Percentiles rank a stretch among this genome's conserved stretches.
Conservation (phyloP, 129 eudicot species). For the Flaveria bidentis region DNA sequence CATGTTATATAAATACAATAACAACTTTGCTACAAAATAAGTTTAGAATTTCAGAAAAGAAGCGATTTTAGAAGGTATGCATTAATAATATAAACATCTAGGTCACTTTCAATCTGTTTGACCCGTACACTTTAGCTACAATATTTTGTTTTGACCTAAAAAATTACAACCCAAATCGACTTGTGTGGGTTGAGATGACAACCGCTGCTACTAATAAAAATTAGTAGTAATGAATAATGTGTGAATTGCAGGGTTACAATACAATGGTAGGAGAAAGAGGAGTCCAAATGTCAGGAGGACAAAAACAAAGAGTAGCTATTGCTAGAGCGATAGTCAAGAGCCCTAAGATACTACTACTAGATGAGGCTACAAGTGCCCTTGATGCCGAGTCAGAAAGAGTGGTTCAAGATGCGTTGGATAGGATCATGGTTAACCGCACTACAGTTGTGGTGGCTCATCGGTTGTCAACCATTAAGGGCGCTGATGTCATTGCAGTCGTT, state of each 20-base stretch:
- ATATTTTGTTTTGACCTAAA: neutral
- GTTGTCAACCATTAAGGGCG: conserved; percentile 21
- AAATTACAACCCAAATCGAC: neutral
- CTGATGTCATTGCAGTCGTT: conserved; percentile 21
- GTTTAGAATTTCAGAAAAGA: too few species aligned
- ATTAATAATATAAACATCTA: too few species aligned
- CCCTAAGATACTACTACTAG: conserved; percentile 24
- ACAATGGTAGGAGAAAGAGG: conserved; percentile 31
- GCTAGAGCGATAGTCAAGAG: conserved; percentile 33
- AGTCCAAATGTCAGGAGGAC: conserved; percentile 29
- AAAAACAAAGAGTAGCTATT: conserved; percentile 26
- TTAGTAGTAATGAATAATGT: neutral
- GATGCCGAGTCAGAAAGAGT: conserved; percentile 30
- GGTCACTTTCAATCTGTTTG: too few species aligned
- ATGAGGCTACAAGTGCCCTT: conserved; percentile 26
- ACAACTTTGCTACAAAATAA: too few species aligned
- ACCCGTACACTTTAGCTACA: too few species aligned
- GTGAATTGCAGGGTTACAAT: conserved; percentile 16
- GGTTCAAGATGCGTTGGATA: conserved; percentile 31
- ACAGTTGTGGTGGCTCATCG: conserved; percentile 31
- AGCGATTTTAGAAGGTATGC: too few species aligned
- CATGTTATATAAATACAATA: too few species aligned
- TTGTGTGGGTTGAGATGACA: neutral
- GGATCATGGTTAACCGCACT: conserved; percentile 29
- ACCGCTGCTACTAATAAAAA: neutral